A percentile compares a stretch with the other conserved stretches of the same genome.
Evolutionary conservation across 1,139 yeast genomes (phyloP).

Genomic region (Sugiyamaella sp.): DNA sequence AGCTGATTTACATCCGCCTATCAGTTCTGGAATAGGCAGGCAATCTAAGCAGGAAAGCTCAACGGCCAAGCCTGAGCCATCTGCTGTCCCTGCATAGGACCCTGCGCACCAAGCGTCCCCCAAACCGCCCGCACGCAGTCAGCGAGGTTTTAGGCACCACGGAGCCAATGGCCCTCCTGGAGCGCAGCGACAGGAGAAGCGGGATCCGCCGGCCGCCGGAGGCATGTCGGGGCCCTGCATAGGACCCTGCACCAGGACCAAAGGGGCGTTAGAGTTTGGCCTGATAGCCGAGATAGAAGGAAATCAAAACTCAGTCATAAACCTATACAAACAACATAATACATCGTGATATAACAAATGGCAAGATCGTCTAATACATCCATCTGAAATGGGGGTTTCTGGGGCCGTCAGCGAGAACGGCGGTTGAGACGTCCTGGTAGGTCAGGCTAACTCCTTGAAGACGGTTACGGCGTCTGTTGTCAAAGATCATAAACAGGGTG

Average conservation of each 20-base stretch:
- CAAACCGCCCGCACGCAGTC: too few species aligned
- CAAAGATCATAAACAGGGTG: conserved; percentile 41
- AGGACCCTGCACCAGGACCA: background rate
- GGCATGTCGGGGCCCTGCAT: background rate
- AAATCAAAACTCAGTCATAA: background rate
- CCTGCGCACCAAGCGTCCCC: too few species aligned
- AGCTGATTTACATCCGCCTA: background rate
- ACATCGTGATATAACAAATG: background rate
- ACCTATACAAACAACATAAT: conserved; percentile 5
- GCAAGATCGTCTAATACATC: conserved; percentile 47
- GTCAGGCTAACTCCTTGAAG: conserved; percentile 49
- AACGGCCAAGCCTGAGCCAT: too few species aligned
- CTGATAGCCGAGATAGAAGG: too few species aligned
- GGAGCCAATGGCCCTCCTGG: too few species aligned
- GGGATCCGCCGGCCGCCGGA: background rate
- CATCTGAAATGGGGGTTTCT: conserved; percentile 52
- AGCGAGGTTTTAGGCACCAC: too few species aligned
- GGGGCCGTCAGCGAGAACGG: conserved; percentile 51
- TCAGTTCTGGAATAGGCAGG: background rate
- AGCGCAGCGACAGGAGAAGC: too few species aligned
- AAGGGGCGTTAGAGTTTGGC: background rate
- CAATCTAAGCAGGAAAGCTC: too few species aligned
- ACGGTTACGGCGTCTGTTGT: conserved; percentile 49
- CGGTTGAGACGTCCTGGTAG: conserved; percentile 51
- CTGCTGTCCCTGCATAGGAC: too few species aligned